Percentiles rank a stretch among this genome's conserved stretches.
Evolutionary conservation across 2,329 filamentous ascomycete genomes (phyloP).

Genomic region (Colletotrichum sojae): DNA sequence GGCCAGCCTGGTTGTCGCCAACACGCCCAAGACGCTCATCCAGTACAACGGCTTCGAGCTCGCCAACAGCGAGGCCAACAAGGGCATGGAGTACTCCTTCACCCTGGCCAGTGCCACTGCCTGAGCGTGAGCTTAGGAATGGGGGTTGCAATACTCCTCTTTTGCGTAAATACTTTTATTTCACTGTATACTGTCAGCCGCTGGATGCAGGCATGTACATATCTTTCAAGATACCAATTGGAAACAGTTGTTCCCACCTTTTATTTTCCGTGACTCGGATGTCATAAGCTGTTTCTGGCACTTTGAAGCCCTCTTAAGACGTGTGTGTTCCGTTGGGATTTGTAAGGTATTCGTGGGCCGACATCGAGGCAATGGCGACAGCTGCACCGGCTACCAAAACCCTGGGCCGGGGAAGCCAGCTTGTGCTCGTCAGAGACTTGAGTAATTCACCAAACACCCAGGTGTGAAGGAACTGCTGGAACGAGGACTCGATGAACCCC

Average conservation of each 20-base stretch:
- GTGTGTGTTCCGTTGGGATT: too few species aligned
- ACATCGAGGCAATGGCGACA: not conserved
- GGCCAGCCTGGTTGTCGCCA: conserved; percentile 61
- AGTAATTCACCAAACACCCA: not conserved
- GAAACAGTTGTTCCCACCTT: not conserved
- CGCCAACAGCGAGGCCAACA: conserved; percentile 51
- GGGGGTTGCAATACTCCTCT: not conserved
- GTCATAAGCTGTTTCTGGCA: too few species aligned
- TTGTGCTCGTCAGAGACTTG: not conserved
- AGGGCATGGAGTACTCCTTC: conserved; percentile 56
- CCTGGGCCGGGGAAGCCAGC: conserved; percentile 7
- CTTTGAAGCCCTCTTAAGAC: too few species aligned
- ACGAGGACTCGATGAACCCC: not conserved
- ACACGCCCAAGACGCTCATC: conserved; percentile 60
- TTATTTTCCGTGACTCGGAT: not conserved
- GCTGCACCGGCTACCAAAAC: not conserved
- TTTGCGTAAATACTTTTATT: conserved; percentile 8
- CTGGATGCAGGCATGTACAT: conserved; percentile 11
- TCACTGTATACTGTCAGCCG: conserved; percentile 22
- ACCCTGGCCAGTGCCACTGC: conserved; percentile 50
- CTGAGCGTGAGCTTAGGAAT: not conserved
- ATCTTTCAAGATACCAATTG: conserved; percentile 12
- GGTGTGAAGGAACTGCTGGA: not conserved
- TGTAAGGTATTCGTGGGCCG: not conserved
- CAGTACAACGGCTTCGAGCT: conserved; percentile 60